Conservation (phyloP, 257 asterid species). For the Solanum rostratum region DNA sequence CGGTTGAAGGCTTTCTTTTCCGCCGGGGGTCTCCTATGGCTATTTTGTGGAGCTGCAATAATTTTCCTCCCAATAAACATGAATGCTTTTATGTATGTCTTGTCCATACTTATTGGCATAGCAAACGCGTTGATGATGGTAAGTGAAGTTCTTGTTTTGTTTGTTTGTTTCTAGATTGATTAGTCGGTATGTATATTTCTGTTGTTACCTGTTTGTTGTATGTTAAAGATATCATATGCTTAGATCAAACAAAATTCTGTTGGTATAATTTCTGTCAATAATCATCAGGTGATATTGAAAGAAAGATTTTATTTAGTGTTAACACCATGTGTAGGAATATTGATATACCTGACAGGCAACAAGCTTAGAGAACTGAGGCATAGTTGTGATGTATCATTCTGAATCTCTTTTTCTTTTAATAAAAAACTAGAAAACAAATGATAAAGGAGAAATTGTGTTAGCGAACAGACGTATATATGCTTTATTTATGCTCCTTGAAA, state of each 20-base stretch:
- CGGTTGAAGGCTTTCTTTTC: conserved; percentile 48
- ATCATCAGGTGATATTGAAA: too few species aligned
- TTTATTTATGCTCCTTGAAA: background rate
- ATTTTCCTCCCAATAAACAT: conserved; percentile 52
- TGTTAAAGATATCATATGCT: background rate
- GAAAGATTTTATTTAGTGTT: too few species aligned
- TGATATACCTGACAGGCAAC: background rate
- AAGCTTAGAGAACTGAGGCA: background rate
- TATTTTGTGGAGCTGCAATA: conserved; percentile 48
- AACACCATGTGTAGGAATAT: too few species aligned
- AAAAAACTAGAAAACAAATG: background rate
- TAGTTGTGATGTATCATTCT: background rate
- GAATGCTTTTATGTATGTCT: conserved; percentile 40
- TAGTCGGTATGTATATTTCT: background rate
- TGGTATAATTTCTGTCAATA: background rate
- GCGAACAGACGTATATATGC: background rate
- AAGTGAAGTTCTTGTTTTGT: background rate
- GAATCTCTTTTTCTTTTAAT: background rate
- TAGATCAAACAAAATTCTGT: background rate
- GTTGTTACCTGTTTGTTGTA: background rate
- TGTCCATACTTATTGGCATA: conserved; percentile 51
- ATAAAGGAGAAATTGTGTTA: background rate
- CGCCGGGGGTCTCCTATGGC: conserved; percentile 77
- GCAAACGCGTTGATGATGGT: conserved; percentile 87
- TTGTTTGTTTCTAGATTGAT: background rate